Conservation (phyloP, 768 basidiomycete genomes). For the Lactarius quietus region DNA sequence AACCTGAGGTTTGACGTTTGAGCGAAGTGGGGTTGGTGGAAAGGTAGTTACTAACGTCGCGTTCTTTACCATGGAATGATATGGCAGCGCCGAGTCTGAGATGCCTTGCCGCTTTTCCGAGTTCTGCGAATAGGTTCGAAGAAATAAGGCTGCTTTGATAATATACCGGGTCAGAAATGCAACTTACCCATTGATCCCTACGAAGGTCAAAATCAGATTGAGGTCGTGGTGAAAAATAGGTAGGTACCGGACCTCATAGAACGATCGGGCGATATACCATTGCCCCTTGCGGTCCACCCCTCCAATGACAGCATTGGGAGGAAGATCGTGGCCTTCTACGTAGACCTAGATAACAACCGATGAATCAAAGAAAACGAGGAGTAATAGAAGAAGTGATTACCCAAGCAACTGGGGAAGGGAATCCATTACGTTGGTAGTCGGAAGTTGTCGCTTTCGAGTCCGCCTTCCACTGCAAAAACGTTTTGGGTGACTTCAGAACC, state of each 20-base stretch:
- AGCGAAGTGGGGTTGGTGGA: not conserved
- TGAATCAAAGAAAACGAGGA: not conserved
- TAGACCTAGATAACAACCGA: slow-evolving; percentile 13
- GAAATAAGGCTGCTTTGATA: not conserved
- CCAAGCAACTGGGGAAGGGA: slow-evolving; percentile 24
- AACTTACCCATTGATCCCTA: slow-evolving; percentile 24
- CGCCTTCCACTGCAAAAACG: slow-evolving; percentile 20
- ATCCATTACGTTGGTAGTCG: slow-evolving; percentile 20
- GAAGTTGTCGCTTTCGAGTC: slow-evolving; percentile 15
- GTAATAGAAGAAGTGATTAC: not conserved
- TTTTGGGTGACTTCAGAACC: slow-evolving; percentile 4
- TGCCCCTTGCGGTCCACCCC: slow-evolving; percentile 22
- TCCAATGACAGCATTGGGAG: slow-evolving; percentile 23
- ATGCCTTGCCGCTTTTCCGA: slow-evolving; percentile 36
- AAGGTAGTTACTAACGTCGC: slow-evolving; percentile 28
- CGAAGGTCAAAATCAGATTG: not conserved
- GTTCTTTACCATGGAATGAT: slow-evolving; percentile 36
- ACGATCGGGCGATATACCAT: slow-evolving; percentile 22
- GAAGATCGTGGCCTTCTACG: slow-evolving; percentile 21
- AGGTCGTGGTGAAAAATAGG: not conserved
- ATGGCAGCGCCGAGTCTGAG: slow-evolving; percentile 33
- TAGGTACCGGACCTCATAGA: slow-evolving; percentile 21
- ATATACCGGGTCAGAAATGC: not conserved
- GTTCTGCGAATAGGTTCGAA: slow-evolving; percentile 27
- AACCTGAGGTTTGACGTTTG: slow-evolving; percentile 27